Evolutionary conservation across 1,139 yeast genomes (phyloP).

Genomic region (Kodamaea arcana): DNA sequence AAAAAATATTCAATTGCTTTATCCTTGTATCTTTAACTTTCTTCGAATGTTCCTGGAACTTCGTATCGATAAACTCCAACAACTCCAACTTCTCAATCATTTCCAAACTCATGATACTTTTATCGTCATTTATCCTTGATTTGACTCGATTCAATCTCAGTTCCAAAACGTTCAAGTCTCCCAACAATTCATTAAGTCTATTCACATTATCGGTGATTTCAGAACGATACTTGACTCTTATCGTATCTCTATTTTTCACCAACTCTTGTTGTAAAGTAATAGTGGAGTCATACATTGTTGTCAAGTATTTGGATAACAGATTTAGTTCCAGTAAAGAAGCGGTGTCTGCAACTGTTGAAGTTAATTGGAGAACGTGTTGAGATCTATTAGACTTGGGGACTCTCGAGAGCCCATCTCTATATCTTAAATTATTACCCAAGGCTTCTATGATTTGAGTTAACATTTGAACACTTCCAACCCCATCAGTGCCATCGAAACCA

Average conservation of each 20-base stretch:
- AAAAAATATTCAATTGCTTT: slow-evolving; percentile 23
- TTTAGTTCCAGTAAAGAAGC: slow-evolving; percentile 10
- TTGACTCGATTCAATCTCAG: slow-evolving; percentile 24
- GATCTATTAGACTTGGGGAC: neutral
- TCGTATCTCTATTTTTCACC: slow-evolving; percentile 11
- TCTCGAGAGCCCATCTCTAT: slow-evolving; percentile 2
- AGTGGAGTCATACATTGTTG: slow-evolving; percentile 8
- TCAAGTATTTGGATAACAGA: slow-evolving; percentile 11
- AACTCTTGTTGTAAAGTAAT: slow-evolving; percentile 14
- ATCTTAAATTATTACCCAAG: slow-evolving; percentile 3
- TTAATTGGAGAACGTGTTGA: neutral
- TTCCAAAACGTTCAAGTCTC: slow-evolving; percentile 26
- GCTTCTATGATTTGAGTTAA: slow-evolving; percentile 8
- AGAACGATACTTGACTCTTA: slow-evolving; percentile 21
- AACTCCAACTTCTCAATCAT: slow-evolving; percentile 28
- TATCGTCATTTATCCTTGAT: slow-evolving; percentile 23
- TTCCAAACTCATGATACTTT: slow-evolving; percentile 23
- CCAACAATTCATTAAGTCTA: slow-evolving; percentile 26
- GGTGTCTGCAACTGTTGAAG: slow-evolving; percentile 2
- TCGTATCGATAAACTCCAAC: slow-evolving; percentile 29
- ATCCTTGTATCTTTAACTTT: slow-evolving; percentile 24
- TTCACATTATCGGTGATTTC: slow-evolving; percentile 27
- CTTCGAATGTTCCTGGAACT: slow-evolving; percentile 26
- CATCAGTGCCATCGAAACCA: neutral
- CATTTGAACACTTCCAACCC: slow-evolving; percentile 3